Base-by-base conservation (phyloP, 768 basidiomycete species). In the Rickenella mellea region DNA sequence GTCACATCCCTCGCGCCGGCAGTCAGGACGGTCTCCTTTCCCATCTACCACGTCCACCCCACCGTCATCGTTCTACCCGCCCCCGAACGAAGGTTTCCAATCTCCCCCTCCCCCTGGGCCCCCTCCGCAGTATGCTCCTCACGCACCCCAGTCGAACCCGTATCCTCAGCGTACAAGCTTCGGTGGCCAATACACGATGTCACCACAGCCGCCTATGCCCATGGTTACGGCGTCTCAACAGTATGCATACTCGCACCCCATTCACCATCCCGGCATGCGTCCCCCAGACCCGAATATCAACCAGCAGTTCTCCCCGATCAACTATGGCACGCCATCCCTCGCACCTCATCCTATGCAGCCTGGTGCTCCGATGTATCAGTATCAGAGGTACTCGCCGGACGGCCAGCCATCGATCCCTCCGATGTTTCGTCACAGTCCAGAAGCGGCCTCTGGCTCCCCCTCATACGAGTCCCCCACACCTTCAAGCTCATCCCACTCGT, bases 141-240 rank as follows among this genome's bases (percentile, higher is more conserved):
- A 64, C 41, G 30, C 60, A 6, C 41, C 59, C 7, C 3, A 17
- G 33, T 42, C 59, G 9, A 44, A 56, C 15, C 48, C 53, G 5
- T 68, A 66, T 47, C 51, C 55, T 46, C 67, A 66, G 25, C 59
- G 51, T 17, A 32, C 53, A 21, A 53, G 52, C 50, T 71, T 67
- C 45, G 53, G 62, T 21, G 66, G 67, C 42, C 72, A 66, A 57
- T 77, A 76, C 61, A 56, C 65, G 52, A 61, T 72, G 56, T 59
- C 72, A 50, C 46, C 65, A 2, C 71, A 67, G 50, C 62, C 64
- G 19, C 58, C 62, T 9, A 50, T 62, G 41, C 60, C 44, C 25
- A 55, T 69, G 46, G 55, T 52, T 5, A 70, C 69, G 42, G 46
- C 65, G 33, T 60, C 61, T 1, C 49, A 63, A 3, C 54, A 61